Evolutionary conservation across 2,329 filamentous ascomycete genomes (phyloP).

Genomic region (Zymoseptoria passerinii): DNA sequence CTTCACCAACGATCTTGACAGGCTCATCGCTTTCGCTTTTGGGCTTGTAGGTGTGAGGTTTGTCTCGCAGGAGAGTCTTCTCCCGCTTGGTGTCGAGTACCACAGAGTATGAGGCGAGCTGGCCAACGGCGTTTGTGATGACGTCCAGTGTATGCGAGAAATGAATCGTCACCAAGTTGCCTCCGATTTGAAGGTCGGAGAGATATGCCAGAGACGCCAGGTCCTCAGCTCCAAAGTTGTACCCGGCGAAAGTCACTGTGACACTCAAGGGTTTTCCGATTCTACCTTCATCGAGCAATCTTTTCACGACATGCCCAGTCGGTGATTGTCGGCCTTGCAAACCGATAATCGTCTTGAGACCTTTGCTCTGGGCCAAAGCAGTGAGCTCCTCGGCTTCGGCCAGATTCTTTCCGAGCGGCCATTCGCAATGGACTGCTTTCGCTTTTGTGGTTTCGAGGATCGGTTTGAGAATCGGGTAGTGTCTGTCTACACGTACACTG

Average conservation of each 20-base stretch:
- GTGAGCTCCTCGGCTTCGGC: slow-evolving; percentile 37
- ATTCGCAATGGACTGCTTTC: slow-evolving; percentile 28
- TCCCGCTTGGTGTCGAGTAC: slow-evolving; percentile 3
- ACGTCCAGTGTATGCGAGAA: slow-evolving; percentile 5
- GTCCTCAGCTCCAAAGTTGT: slow-evolving; percentile 2
- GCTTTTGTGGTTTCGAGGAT: slow-evolving; percentile 20
- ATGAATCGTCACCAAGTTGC: slow-evolving; percentile 3
- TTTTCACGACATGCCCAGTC: slow-evolving; percentile 33
- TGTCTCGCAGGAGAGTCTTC: not conserved
- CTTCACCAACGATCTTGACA: not conserved
- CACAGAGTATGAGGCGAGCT: not conserved
- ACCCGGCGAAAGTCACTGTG: not conserved
- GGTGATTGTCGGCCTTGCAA: slow-evolving; percentile 38
- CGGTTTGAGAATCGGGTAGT: slow-evolving; percentile 37
- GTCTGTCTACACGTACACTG: slow-evolving; percentile 37
- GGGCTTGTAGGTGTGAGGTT: not conserved
- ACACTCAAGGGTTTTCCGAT: slow-evolving; percentile 34
- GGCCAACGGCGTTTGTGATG: slow-evolving; percentile 1
- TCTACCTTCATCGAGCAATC: slow-evolving; percentile 34
- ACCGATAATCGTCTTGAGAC: slow-evolving; percentile 38
- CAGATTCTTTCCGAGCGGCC: slow-evolving; percentile 39
- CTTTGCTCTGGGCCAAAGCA: slow-evolving; percentile 32
- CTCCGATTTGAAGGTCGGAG: slow-evolving; percentile 2
- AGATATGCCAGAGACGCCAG: not conserved
- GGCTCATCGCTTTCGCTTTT: not conserved